phyloP scores from a whole-genome alignment of 2,329 filamentous ascomycete species.

The Achaetomium macrosporum region DNA sequence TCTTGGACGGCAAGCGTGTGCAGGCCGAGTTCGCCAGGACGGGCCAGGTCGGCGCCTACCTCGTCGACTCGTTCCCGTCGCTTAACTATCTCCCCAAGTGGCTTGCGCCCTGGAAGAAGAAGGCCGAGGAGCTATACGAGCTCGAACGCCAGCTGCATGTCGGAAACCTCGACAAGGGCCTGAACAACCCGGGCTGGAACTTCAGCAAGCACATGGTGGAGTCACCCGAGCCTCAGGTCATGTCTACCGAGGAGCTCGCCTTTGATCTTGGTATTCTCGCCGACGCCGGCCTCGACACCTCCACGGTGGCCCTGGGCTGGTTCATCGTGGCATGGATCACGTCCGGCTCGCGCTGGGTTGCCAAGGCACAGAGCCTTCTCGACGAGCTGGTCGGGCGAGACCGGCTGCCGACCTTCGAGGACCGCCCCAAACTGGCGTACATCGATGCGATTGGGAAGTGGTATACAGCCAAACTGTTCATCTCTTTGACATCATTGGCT shows the following conservation, averaged over 20 bases:
- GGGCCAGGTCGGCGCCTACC: conserved; percentile 30
- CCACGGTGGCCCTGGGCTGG: conserved; percentile 28
- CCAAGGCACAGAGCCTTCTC: conserved; percentile 36
- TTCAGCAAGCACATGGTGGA: conserved; percentile 27
- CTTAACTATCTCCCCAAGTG: conserved; percentile 36
- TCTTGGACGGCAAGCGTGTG: conserved; percentile 24
- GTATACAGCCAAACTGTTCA: too few relatives aligned
- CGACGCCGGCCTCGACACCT: conserved; percentile 31
- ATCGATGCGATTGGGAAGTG: conserved; percentile 31
- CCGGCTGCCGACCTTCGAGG: conserved; percentile 29
- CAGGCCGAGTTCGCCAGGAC: conserved; percentile 25
- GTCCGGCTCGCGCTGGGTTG: conserved; percentile 17
- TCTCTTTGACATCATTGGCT: too few relatives aligned
- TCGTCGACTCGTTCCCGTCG: conserved; percentile 38
- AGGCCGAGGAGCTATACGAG: conserved; percentile 26
- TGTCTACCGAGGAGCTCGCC: conserved; percentile 29
- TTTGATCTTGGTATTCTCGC: conserved; percentile 30
- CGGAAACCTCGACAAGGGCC: conserved; percentile 23
- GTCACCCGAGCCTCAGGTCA: conserved; percentile 18
- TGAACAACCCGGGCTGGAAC: conserved; percentile 28
- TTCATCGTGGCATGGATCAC: conserved; percentile 30
- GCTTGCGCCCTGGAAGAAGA: conserved; percentile 33
- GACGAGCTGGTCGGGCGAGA: conserved; percentile 37
- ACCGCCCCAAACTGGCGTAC: conserved; percentile 36
- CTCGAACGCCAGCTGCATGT: conserved; percentile 26